Conservation (phyloP, 768 basidiomycete species). For the Dioszegia hungarica region DNA sequence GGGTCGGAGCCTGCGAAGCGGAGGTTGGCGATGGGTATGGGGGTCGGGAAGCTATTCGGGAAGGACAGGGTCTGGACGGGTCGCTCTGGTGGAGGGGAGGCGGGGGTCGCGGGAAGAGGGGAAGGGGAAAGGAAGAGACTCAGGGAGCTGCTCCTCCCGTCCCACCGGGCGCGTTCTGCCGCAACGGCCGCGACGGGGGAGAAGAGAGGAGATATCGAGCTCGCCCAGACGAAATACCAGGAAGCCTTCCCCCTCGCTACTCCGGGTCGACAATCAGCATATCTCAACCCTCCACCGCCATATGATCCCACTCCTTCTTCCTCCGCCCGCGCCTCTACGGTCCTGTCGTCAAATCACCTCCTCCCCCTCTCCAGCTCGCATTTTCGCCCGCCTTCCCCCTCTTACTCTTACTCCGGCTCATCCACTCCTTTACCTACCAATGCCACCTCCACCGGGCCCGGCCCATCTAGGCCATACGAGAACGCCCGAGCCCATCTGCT, state of each 20-base stretch:
- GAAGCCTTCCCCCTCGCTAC: conserved; percentile 1
- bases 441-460: neutral
- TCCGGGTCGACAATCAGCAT: neutral
- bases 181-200: neutral
- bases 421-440: neutral
- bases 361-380: neutral
- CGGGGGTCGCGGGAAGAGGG: neutral
- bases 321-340: neutral
- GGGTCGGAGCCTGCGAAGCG: conserved; percentile 10
- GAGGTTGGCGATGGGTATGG: neutral
- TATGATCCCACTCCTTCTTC: conserved; percentile 1
- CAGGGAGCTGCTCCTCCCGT: conserved; percentile 11
- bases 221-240: neutral
- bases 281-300: conserved; percentile 16
- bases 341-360: neutral
- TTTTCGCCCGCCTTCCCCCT: no score
- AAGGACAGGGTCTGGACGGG: conserved; percentile 7
- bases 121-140: conserved; percentile 10
- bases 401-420: neutral
- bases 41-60: conserved; percentile 25
- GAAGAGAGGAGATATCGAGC: neutral
- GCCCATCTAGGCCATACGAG: neutral
- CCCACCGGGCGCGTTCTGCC: neutral
- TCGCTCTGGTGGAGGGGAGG: neutral
- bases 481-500: neutral